Conservation (phyloP, 2,329 filamentous ascomycete genomes). For the Aspergillus clavatus region DNA sequence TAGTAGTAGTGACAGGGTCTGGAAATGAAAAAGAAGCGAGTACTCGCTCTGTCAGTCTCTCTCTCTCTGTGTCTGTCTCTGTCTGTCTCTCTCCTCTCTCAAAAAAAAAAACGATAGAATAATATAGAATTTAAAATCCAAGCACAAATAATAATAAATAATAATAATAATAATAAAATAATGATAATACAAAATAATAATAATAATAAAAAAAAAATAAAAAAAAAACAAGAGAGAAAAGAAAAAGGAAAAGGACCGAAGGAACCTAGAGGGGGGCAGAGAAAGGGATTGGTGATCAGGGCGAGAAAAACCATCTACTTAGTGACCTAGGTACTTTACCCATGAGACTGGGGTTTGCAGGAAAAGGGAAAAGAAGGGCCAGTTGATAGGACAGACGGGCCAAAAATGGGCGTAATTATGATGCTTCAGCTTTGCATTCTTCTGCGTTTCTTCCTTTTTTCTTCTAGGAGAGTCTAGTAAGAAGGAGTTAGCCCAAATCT, state of each 20-base stretch:
- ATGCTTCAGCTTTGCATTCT: slow-evolving; percentile 2
- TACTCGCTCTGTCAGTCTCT: too few species aligned
- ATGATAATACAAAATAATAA: too few species aligned
- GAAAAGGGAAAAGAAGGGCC: neutral
- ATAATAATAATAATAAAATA: too few species aligned
- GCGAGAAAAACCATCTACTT: neutral
- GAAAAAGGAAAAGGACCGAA: slow-evolving; percentile 1
- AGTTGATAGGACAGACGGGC: neutral
- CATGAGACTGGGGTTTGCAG: neutral
- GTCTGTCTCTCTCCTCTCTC: too few species aligned
- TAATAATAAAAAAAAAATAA: neutral
- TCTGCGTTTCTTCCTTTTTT: neutral
- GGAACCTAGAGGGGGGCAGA: slow-evolving; percentile 1
- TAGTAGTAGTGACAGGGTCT: neutral
- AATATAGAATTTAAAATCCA: too few species aligned
- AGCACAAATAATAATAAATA: too few species aligned
- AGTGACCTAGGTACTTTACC: neutral
- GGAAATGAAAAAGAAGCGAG: slow-evolving; percentile 1
- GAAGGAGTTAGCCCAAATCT: too few species aligned
- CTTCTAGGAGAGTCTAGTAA: too few species aligned
- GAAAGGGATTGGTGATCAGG: neutral
- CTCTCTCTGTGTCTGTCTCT: too few species aligned
- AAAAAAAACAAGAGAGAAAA: slow-evolving; percentile 1
- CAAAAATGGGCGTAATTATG: neutral
- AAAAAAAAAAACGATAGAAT: too few species aligned